Evolutionary conservation across 345 rosid species (phyloP).

Genomic region (Firmiana major): DNA sequence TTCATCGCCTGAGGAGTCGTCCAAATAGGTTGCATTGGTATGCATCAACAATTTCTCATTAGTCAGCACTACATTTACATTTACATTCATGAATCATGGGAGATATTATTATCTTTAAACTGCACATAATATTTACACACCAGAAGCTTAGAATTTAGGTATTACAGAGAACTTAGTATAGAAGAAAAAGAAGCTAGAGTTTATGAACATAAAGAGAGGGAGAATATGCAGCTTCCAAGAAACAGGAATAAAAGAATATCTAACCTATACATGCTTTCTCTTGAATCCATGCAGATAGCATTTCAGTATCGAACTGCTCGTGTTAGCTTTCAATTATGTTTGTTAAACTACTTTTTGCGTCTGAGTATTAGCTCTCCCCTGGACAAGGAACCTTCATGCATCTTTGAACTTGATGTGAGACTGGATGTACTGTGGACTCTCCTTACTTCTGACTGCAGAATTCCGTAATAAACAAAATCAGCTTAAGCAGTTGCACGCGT

Average conservation of each 20-base stretch:
- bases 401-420: not conserved
- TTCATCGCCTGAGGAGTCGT: no score
- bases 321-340: not conserved
- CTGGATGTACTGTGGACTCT: not conserved
- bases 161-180: not conserved
- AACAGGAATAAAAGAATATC: not conserved
- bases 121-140: not conserved
- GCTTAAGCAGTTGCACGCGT: not conserved
- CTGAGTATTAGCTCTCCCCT: not conserved
- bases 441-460: constrained; percentile 25
- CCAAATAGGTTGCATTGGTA: no score
- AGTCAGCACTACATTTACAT: no score
- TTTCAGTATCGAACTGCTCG: not conserved
- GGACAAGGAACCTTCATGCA: not conserved
- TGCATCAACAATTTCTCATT: no score
- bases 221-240: no score
- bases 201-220: not conserved
- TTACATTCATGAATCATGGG: no score
- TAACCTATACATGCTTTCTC: not conserved
- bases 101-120: no score
- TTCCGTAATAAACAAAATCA: constrained; percentile 6
- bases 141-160: not conserved
- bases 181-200: not conserved
- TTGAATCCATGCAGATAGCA: not conserved
- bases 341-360: not conserved